phyloP scores from a whole-genome alignment of 805 yeast genomes.

The Hanseniaspora hatyaiensis region DNA sequence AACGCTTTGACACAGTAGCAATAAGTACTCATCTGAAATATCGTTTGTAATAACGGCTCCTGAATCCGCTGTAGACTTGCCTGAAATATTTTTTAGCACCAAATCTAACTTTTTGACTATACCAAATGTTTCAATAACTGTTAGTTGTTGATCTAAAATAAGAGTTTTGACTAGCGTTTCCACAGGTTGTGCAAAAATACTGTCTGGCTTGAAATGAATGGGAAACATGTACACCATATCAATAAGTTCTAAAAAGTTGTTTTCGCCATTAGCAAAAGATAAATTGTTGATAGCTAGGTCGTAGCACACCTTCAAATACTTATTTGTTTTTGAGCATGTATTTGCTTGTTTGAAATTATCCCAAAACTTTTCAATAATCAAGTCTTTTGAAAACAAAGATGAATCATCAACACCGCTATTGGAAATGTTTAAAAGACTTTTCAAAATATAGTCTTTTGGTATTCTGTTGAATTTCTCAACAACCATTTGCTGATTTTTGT shows the following conservation, averaged over 20 bases:
- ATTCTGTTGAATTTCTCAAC: conserved; percentile 9
- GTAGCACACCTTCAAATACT: conserved; percentile 1
- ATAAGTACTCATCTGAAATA: conserved; percentile 3
- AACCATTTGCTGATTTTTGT: not conserved
- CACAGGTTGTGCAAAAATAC: not conserved
- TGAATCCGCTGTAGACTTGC: too few relatives aligned
- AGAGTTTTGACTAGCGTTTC: not conserved
- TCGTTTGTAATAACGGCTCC: too few relatives aligned
- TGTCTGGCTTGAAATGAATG: conserved; percentile 6
- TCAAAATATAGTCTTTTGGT: conserved; percentile 7
- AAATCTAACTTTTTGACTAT: not conserved
- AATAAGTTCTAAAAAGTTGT: not conserved
- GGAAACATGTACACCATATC: conserved; percentile 5
- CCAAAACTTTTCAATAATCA: conserved; percentile 12
- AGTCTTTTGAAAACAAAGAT: conserved; percentile 6
- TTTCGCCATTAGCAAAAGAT: not conserved
- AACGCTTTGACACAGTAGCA: conserved; percentile 6
- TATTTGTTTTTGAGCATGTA: conserved; percentile 11
- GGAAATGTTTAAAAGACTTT: not conserved
- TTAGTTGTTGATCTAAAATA: not conserved
- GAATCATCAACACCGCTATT: not conserved
- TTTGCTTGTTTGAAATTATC: conserved; percentile 12
- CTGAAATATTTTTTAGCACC: not conserved
- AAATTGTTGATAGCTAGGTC: conserved; percentile 5
- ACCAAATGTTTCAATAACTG: conserved; percentile 8